These are phyloP conservation scores for Cryphonectria carpinicola DNA, from an alignment of 2,329 filamentous ascomycete species.

Conservation along the genomic window DNA sequence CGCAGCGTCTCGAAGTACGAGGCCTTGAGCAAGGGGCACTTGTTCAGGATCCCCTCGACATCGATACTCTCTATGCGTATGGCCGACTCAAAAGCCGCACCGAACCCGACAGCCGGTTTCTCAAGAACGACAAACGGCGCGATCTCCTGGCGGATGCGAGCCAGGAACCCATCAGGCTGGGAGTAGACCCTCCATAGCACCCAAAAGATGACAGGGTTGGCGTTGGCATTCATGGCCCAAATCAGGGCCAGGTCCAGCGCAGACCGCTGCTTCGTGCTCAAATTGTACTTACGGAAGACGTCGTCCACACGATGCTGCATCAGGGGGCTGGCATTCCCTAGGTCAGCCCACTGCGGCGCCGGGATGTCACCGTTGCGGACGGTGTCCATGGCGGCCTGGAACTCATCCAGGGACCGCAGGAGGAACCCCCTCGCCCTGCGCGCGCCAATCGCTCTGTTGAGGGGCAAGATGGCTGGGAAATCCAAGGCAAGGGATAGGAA, in stretches of 20 bases:
- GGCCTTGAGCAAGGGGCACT: conserved; percentile 45
- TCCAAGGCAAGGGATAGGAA: conserved; percentile 39
- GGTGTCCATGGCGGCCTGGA: conserved; percentile 42
- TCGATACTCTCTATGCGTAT: conserved; percentile 41
- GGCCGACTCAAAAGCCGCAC: conserved; percentile 41
- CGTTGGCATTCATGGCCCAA: conserved; percentile 46
- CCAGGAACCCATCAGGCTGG: conserved; percentile 41
- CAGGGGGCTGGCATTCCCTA: conserved; percentile 42
- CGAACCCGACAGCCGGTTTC: conserved; percentile 43
- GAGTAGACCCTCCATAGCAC: conserved; percentile 46
- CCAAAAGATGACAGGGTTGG: conserved; percentile 45
- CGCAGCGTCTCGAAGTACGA: conserved; percentile 47
- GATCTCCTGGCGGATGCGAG: conserved; percentile 45
- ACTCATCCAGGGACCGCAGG: conserved; percentile 39
- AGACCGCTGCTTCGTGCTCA: conserved; percentile 40
- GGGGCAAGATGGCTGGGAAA: conserved; percentile 40
- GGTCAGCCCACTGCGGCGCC: conserved; percentile 42
- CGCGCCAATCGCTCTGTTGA: conserved; percentile 39
- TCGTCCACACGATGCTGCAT: conserved; percentile 36
- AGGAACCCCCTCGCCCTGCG: conserved; percentile 37
- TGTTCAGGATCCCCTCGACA: conserved; percentile 40
- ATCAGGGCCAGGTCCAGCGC: conserved; percentile 41
- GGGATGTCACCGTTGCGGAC: conserved; percentile 39
- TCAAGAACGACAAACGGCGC: conserved; percentile 38
- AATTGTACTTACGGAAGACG: conserved; percentile 31